Evolutionary conservation across 129 eudicot genomes (phyloP).

Genomic region (Gnaphalium uliginosum): DNA sequence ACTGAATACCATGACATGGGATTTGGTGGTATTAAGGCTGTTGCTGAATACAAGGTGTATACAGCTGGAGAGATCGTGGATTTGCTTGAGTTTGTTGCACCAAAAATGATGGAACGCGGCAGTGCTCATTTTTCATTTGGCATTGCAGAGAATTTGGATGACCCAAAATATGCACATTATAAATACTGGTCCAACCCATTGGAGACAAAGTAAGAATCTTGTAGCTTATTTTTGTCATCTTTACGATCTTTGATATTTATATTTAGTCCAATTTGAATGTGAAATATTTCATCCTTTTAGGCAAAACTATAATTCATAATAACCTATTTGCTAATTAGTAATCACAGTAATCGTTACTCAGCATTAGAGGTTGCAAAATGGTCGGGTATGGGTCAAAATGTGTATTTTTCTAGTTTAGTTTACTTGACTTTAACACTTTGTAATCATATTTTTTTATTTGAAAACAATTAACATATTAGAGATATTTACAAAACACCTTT

Average conservation of each 20-base stretch:
- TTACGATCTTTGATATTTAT: conserved; percentile 9
- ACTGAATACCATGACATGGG: conserved; percentile 98
- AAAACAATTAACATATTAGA: not conserved
- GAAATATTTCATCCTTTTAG: not conserved
- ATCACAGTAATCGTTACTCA: not conserved
- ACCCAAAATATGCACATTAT: conserved; percentile 77
- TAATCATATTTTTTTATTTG: not conserved
- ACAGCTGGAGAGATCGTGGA: conserved; percentile 80
- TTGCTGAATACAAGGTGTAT: conserved; percentile 81
- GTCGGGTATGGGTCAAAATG: not conserved
- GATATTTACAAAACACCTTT: not conserved
- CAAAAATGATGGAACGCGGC: conserved; percentile 96
- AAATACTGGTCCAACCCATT: conserved; percentile 98
- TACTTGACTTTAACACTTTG: not conserved
- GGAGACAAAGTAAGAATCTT: conserved; percentile 79
- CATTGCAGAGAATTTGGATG: conserved; percentile 85
- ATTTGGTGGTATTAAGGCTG: conserved; percentile 79
- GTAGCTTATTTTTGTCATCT: conserved; percentile 12
- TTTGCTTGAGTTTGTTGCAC: conserved; percentile 81
- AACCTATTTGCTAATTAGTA: conserved; percentile 11
- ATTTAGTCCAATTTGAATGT: conserved; percentile 1
- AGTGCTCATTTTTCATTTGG: conserved; percentile 82
- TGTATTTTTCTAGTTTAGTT: not conserved
- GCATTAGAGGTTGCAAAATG: conserved; percentile 11
- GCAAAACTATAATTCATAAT: not conserved